Evolutionary conservation across 305 asterid genomes (phyloP), one percentile per base, ranked within the genome.

Genomic region (Fraxinus angustifolia): DNA sequence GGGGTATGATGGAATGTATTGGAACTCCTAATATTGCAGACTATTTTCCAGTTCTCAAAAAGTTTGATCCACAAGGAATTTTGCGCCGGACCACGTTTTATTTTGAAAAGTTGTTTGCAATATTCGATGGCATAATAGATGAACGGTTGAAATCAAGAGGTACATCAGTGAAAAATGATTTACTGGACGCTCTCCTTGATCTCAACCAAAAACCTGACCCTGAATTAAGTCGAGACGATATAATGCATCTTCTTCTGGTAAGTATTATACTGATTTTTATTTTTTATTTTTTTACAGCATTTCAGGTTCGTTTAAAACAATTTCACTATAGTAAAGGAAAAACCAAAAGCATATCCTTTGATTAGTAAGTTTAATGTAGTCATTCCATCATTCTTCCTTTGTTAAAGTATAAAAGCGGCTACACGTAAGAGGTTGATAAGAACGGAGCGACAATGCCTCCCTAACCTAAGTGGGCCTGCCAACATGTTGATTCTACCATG

Each of bases 11-110:
- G 87, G 76, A 85, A 21, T 42, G 3, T 0, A 0, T 48, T 5
- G 85, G 84, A 1, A 33, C 68, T 34, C 82, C 88, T 1, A 88
- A 88, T 65, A 17, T 85, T 11, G 77, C 80, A 1, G 90, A 87
- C 73, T 85, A 23, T 62, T 87, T 87, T 48, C 87, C 90, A 4
- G 45, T 82, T 33, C 75, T 87, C 16, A 73, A 26, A 36, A 8
- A 3, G 1, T 4, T 82, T 0, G 87, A 87, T 87, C 84, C 83
- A 0, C 84, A 81, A 62, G 87, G 90, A 0, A 65, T 87, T 35
- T 16, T 10, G 58, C 77, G 62, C 1, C 73, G 19, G 67, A 17
- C 36, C 21, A 50, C 72, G 36, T 2, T 40, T 58, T 78, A 56
- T 26, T 75, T 84, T 4, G 75, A 23, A 1, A 87, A 80, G 19